These are phyloP conservation scores for barley (Hordeum vulgare) DNA, from an alignment of 176 grass and related monocot species.

Conservation along the genomic window DNA sequence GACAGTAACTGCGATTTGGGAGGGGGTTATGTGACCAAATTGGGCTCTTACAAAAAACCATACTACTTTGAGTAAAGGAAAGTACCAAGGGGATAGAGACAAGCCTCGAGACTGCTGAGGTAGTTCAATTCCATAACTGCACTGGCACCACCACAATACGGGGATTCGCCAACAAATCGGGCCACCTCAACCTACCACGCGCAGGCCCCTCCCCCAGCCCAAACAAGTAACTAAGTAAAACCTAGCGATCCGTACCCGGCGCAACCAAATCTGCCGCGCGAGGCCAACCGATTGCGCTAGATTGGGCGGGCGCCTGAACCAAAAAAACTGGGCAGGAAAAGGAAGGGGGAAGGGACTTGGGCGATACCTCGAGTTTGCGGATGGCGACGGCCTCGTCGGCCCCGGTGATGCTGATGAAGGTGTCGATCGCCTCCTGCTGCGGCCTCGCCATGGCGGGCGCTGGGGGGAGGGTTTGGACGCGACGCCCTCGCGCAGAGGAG, in stretches of 20 bases:
- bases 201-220: neutral
- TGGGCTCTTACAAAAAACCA: neutral
- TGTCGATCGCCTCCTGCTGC: slow-evolving; percentile 74
- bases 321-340: neutral
- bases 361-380: slow-evolving; percentile 74
- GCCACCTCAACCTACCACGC: neutral
- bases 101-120: neutral
- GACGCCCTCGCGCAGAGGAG: neutral
- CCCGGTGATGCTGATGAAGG: slow-evolving; percentile 83
- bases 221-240: neutral
- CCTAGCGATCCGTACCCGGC: neutral
- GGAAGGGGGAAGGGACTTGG: neutral
- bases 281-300: neutral
- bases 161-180: slow-evolving; percentile 25
- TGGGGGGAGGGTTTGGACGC: neutral
- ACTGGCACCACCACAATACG: neutral
- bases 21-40: neutral
- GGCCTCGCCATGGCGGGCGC: slow-evolving; percentile 57
- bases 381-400: slow-evolving; percentile 49
- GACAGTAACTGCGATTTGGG: neutral
- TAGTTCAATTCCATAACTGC: slow-evolving; percentile 3
- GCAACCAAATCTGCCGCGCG: neutral
- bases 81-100: neutral
- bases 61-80: neutral
- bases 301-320: neutral